Evolutionary conservation across 176 grass and related monocot genomes (phyloP).

Genomic region (Oryza brachyantha): DNA sequence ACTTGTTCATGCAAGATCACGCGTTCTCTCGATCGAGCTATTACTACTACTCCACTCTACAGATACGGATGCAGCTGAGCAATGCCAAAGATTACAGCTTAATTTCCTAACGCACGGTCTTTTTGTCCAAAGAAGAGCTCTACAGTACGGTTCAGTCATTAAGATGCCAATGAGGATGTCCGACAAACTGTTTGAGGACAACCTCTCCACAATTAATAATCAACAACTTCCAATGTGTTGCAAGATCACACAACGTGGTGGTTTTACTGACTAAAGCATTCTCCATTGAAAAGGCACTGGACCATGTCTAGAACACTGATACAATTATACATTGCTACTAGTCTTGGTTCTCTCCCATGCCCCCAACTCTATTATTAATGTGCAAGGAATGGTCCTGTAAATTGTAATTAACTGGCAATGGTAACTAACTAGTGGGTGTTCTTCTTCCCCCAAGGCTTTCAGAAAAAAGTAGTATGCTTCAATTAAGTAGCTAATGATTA

Average conservation of each 20-base stretch:
- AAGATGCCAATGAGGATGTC: conserved; percentile 29
- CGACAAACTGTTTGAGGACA: conserved; percentile 14
- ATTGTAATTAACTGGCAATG: conserved; percentile 28
- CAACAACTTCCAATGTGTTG: neutral
- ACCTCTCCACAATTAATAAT: conserved; percentile 5
- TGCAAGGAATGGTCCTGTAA: conserved; percentile 25
- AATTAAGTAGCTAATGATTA: conserved; percentile 39
- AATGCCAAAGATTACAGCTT: neutral
- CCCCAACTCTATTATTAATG: neutral
- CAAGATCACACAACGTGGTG: conserved; percentile 23
- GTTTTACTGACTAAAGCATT: conserved; percentile 36
- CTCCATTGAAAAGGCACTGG: conserved; percentile 26
- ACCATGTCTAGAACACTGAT: neutral
- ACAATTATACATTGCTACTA: neutral
- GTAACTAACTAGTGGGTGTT: conserved; percentile 1
- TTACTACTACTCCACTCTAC: neutral
- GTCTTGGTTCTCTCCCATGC: neutral
- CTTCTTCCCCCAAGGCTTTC: neutral
- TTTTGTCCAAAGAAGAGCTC: neutral
- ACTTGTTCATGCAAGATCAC: conserved; percentile 1
- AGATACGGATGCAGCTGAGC: neutral
- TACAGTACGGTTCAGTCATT: neutral
- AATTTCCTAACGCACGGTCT: neutral
- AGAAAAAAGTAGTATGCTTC: neutral
- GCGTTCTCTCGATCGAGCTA: neutral